Base-by-base conservation (phyloP, 2,329 filamentous ascomycete species). In the Colletotrichum sp. region DNA sequence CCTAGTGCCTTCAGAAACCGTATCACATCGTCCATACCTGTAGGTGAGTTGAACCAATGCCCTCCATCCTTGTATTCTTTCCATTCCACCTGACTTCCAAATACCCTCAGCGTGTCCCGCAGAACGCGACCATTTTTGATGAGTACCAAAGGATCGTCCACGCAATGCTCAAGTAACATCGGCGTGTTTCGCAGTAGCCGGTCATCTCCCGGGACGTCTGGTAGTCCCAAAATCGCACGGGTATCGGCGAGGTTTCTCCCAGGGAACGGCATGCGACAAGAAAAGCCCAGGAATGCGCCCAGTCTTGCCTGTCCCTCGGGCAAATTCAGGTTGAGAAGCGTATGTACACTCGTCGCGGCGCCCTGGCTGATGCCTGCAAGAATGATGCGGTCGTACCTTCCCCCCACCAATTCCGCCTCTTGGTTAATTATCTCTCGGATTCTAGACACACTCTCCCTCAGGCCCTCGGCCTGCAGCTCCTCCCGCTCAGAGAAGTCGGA, bases 301-400 rank as follows among this genome's bases (percentile, higher is more conserved):
- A 85, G 44, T 6, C 79, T 73, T 0, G 71, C 63, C 2, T 72
- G 71, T 0, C 49, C 74, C 5, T 57, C 52, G 3, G 81, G 81
- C 1, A 83, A 57, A 3, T 79, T 71, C 9, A 88, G 73, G 60
- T 83, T 85, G 49, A 88, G 80, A 3, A 88, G 77, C 5, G 82
- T 80, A 49, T 86, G 84, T 3, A 83, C 79, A 28, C 83, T 81
- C 6, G 87, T 87, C 1, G 88, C 86, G 3, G 82, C 86, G 24
- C 88, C 88, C 82, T 88, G 86, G 70, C 87, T 88, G 68, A 89
- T 87, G 0, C 88, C 88, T 8, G 85, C 85, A 1, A 89, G 79
- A 8, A 89, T 81, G 26, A 90, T 78, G 8, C 79, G 80, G 21
- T 87, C 82, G 79, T 82, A 85, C 15, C 82, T 79, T 2, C 85